A percentile compares a stretch with the other conserved stretches of the same genome.
Conservation (phyloP, 768 basidiomycete genomes). For the Termitomyces sp. region DNA sequence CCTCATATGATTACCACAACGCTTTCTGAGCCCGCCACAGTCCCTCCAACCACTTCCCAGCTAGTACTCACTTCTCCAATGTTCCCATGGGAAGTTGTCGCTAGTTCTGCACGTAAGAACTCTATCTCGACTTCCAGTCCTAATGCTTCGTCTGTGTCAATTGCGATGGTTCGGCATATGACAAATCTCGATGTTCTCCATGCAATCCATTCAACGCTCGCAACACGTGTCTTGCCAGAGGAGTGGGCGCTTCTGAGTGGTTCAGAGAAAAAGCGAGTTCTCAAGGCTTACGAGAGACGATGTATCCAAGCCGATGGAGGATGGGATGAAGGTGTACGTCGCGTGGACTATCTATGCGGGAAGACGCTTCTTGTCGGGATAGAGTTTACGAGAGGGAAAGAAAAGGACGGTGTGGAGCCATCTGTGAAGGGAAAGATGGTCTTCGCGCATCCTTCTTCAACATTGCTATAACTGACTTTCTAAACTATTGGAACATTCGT, state of each 20-base stretch:
- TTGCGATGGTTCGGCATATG: slow-evolving; percentile 12
- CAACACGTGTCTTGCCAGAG: slow-evolving; percentile 49
- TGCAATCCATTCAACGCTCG: slow-evolving; percentile 52
- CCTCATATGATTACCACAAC: background rate
- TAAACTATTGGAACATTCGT: background rate
- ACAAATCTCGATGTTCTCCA: slow-evolving; percentile 64
- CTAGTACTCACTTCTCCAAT: slow-evolving; percentile 4
- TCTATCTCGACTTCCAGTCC: background rate
- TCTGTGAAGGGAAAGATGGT: slow-evolving; percentile 41
- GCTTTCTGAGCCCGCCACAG: slow-evolving; percentile 9
- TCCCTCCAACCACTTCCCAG: slow-evolving; percentile 1
- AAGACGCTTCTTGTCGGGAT: slow-evolving; percentile 58
- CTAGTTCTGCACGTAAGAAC: background rate
- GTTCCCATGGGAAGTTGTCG: slow-evolving; percentile 10
- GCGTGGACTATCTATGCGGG: slow-evolving; percentile 61
- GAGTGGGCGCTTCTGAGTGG: slow-evolving; percentile 62
- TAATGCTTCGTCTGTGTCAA: slow-evolving; percentile 1
- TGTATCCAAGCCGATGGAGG: slow-evolving; percentile 57
- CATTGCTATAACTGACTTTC: background rate
- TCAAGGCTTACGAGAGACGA: slow-evolving; percentile 57
- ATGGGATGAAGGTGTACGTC: slow-evolving; percentile 64
- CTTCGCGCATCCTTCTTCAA: slow-evolving; percentile 22
- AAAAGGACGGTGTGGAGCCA: slow-evolving; percentile 8
- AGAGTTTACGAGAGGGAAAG: slow-evolving; percentile 43
- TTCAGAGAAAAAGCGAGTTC: slow-evolving; percentile 49